phyloP scores from a whole-genome alignment of 345 rosid genomes.

The Excoecaria agallocha region DNA sequence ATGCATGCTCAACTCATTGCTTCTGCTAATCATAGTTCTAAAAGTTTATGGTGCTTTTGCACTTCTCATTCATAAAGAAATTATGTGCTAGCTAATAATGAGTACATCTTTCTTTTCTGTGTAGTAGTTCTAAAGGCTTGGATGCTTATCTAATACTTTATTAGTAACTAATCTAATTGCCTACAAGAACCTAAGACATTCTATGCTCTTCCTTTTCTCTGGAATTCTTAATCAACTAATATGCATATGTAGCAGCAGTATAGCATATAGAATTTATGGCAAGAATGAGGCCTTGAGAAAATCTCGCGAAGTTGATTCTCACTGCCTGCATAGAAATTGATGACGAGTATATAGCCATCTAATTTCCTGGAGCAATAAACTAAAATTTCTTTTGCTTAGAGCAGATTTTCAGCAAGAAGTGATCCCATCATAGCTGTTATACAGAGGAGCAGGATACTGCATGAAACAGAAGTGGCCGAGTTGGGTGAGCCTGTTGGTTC shows the following conservation, averaged over 20 bases:
- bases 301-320: constrained; percentile 29
- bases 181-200: constrained; percentile 51
- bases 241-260: constrained; percentile 40
- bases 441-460: constrained; percentile 41
- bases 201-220: constrained; percentile 40
- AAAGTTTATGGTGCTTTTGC: constrained; percentile 2
- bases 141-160: constrained; percentile 38
- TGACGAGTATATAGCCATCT: constrained; percentile 26
- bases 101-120: constrained; percentile 23
- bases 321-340: constrained; percentile 24
- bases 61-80: constrained; percentile 13
- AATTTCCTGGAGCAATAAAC: constrained; percentile 27
- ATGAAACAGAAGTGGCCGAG: constrained; percentile 54
- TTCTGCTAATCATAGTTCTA: background rate
- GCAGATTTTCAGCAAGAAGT: constrained; percentile 42
- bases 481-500: constrained; percentile 82
- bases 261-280: constrained; percentile 35
- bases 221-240: constrained; percentile 40
- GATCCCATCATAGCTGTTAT: constrained; percentile 34
- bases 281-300: constrained; percentile 22
- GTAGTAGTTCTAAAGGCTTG: constrained; percentile 26
- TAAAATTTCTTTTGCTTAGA: constrained; percentile 25
- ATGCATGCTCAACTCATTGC: background rate
- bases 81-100: constrained; percentile 25
- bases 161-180: constrained; percentile 35